Evolutionary conservation across 2,329 filamentous ascomycete species (phyloP).

Genomic region (Neofusicoccum laricinum): DNA sequence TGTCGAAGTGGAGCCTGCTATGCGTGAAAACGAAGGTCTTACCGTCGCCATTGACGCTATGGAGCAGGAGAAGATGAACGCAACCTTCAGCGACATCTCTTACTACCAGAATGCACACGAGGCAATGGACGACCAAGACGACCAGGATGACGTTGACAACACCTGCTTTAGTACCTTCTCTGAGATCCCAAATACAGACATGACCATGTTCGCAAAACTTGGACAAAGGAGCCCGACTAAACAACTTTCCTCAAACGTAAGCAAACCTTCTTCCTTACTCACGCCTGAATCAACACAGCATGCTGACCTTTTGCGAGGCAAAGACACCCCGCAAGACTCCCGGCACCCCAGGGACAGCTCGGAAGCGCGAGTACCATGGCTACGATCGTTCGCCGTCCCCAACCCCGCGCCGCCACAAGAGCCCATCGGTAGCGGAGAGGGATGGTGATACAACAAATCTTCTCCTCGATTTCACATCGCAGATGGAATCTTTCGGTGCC

Average conservation of each 20-base stretch:
- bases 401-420: constrained; percentile 52
- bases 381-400: constrained; percentile 45
- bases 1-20: constrained; percentile 17
- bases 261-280: background rate
- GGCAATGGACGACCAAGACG: constrained; percentile 23
- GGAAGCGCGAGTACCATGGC: constrained; percentile 39
- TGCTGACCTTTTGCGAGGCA: constrained; percentile 9
- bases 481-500: constrained; percentile 56
- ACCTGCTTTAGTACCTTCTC: constrained; percentile 86
- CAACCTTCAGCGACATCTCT: constrained; percentile 24
- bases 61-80: constrained; percentile 24
- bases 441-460: constrained; percentile 68
- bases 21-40: constrained; percentile 39
- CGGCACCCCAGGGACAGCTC: constrained; percentile 49
- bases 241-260: constrained; percentile 20
- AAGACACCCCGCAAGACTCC: constrained; percentile 18
- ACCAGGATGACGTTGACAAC: constrained; percentile 52
- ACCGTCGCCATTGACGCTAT: constrained; percentile 36
- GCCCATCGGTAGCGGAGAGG: constrained; percentile 34
- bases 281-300: background rate
- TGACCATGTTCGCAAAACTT: constrained; percentile 77
- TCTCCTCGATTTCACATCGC: constrained; percentile 84
- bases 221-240: constrained; percentile 53
- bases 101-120: constrained; percentile 20
- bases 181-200: constrained; percentile 70